Percentiles rank a stretch among this genome's conserved stretches.
Conservation (phyloP, 352 stramenopile genomes). For the Pythium apleroticum region DNA sequence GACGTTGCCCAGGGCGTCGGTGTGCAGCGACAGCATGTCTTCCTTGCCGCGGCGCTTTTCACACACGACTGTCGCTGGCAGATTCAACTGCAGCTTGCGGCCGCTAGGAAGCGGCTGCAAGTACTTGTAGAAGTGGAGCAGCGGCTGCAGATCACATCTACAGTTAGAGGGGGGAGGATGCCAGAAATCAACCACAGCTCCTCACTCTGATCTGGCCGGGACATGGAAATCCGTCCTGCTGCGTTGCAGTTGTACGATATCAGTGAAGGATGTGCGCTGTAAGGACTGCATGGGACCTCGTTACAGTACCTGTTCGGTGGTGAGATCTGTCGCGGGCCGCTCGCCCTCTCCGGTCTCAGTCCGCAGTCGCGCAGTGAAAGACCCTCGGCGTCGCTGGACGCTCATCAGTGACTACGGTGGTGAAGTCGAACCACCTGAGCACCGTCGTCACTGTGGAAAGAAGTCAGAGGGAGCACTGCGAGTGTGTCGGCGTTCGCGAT, state of each 20-base stretch:
- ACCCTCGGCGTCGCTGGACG: constrained; percentile 25
- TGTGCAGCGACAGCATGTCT: constrained; percentile 57
- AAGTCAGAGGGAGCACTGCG: too few relatives aligned
- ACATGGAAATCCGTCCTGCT: constrained; percentile 31
- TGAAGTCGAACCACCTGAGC: too few relatives aligned
- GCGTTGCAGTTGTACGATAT: neutral
- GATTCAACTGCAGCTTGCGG: constrained; percentile 50
- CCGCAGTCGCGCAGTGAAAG: constrained; percentile 50
- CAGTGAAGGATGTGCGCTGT: neutral
- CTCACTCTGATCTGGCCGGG: constrained; percentile 39
- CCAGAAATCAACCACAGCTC: neutral
- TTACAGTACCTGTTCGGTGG: neutral
- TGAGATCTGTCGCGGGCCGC: neutral
- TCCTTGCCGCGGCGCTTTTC: constrained; percentile 55
- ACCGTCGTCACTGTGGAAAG: too few relatives aligned
- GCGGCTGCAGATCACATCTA: constrained; percentile 38
- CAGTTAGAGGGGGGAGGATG: too few relatives aligned
- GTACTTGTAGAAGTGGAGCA: constrained; percentile 85
- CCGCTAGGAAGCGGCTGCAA: constrained; percentile 57
- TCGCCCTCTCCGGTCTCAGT: constrained; percentile 31
- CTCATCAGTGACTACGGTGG: neutral
- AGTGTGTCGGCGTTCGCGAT: neutral
- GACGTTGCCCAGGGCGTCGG: constrained; percentile 46
- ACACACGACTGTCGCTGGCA: constrained; percentile 63
- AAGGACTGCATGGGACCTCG: too few relatives aligned